Evolutionary conservation across 768 basidiomycete genomes (phyloP).

Genomic region (Pleurotus tuoliensis): DNA sequence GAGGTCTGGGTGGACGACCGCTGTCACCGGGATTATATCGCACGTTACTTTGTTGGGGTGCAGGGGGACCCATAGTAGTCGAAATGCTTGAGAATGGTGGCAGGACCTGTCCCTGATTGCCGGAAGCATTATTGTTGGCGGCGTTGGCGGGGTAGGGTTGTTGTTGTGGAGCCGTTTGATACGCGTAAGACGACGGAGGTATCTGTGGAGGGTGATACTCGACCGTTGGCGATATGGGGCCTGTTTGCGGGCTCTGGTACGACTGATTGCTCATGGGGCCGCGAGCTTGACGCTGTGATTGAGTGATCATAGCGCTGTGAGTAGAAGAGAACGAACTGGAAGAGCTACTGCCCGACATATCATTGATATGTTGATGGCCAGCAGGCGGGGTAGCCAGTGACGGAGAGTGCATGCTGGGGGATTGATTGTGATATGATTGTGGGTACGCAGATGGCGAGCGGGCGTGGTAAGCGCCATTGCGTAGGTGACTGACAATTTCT

Average conservation of each 20-base stretch:
- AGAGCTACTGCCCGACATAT: conserved; percentile 23
- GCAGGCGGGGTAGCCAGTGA: conserved; percentile 47
- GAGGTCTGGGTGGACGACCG: conserved; percentile 21
- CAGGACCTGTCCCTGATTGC: conserved; percentile 47
- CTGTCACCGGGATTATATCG: conserved; percentile 52
- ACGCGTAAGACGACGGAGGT: conserved; percentile 38
- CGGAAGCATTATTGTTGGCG: conserved; percentile 22
- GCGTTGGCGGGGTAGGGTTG: conserved; percentile 14
- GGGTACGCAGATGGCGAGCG: conserved; percentile 67
- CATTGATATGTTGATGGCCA: conserved; percentile 34
- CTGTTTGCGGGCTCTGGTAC: conserved; percentile 28
- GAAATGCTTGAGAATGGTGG: conserved; percentile 68
- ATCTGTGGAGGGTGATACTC: conserved; percentile 44
- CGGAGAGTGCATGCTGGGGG: conserved; percentile 64
- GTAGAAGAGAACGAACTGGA: conserved; percentile 7
- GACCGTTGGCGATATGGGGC: conserved; percentile 18
- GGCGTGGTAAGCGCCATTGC: conserved; percentile 44
- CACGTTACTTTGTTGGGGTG: conserved; percentile 43
- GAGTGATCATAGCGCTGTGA: conserved; percentile 13
- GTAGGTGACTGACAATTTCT: conserved; percentile 77
- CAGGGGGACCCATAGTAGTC: conserved; percentile 49
- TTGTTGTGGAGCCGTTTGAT: conserved; percentile 29
- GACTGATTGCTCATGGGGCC: conserved; percentile 28
- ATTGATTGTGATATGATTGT: conserved; percentile 53
- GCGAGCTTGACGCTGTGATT: conserved; percentile 31